Percentiles rank a stretch among this genome's conserved stretches.
Conservation (phyloP, 2,329 filamentous ascomycete species). For the Hypoxylon sp. region DNA sequence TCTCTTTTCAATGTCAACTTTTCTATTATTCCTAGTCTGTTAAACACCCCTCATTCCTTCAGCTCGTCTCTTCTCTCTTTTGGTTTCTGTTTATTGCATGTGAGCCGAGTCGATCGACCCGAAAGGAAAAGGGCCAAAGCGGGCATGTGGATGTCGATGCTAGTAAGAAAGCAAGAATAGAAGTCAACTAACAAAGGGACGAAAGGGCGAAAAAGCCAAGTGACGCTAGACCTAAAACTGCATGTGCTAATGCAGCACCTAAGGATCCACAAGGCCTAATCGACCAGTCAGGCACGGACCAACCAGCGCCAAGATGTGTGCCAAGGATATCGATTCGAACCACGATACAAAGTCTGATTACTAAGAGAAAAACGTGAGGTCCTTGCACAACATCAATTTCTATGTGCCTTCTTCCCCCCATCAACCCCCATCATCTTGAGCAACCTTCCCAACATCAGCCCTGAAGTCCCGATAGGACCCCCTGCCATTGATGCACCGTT, state of each 20-base stretch:
- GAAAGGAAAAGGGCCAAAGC: slow-evolving; percentile 14
- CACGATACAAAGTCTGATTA: slow-evolving; percentile 43
- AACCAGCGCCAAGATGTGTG: slow-evolving; percentile 45
- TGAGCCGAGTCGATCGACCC: slow-evolving; percentile 18
- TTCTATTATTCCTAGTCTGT: slow-evolving; percentile 1
- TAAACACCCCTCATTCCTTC: neutral
- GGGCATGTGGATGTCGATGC: slow-evolving; percentile 3
- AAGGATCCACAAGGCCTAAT: slow-evolving; percentile 31
- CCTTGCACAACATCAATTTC: slow-evolving; percentile 42
- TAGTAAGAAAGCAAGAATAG: slow-evolving; percentile 20
- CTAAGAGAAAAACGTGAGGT: slow-evolving; percentile 45
- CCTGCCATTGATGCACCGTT: slow-evolving; percentile 28
- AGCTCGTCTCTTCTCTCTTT: slow-evolving; percentile 4
- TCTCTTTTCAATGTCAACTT: slow-evolving; percentile 1
- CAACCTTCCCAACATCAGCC: slow-evolving; percentile 17
- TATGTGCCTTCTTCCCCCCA: slow-evolving; percentile 8
- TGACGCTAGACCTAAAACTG: slow-evolving; percentile 36
- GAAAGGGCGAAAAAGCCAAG: slow-evolving; percentile 28
- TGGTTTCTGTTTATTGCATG: slow-evolving; percentile 13
- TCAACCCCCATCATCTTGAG: slow-evolving; percentile 8
- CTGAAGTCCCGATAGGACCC: slow-evolving; percentile 26
- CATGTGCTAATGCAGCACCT: slow-evolving; percentile 35
- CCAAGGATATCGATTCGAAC: slow-evolving; percentile 47
- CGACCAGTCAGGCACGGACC: slow-evolving; percentile 45
- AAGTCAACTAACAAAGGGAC: slow-evolving; percentile 13